Evolutionary conservation across 73 alveolate species (phyloP).

Genomic region (Paramecium sonneborni): DNA sequence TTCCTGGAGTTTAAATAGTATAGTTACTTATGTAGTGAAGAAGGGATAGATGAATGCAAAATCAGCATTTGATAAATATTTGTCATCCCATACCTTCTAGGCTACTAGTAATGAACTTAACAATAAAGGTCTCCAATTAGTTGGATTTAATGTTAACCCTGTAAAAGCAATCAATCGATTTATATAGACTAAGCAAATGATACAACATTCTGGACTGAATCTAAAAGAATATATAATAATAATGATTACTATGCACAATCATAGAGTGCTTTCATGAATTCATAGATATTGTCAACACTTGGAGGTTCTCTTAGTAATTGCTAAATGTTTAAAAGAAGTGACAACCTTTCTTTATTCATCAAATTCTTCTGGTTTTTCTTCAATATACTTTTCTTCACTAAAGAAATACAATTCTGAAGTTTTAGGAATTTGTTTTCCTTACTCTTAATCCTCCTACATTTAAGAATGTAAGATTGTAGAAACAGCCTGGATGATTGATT

Average conservation of each 20-base stretch:
- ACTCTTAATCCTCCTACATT: slow-evolving; percentile 91
- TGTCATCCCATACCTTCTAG: slow-evolving; percentile 98
- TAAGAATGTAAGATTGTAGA: slow-evolving; percentile 94
- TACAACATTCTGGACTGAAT: slow-evolving; percentile 94
- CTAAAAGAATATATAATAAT: neutral
- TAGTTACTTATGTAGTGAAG: slow-evolving; percentile 82
- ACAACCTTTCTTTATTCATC: slow-evolving; percentile 86
- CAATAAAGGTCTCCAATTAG: slow-evolving; percentile 98
- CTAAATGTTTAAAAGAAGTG: neutral
- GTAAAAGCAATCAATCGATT: slow-evolving; percentile 97
- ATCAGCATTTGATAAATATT: slow-evolving; percentile 94
- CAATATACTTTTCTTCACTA: slow-evolving; percentile 96
- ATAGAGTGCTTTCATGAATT: slow-evolving; percentile 97
- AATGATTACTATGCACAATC: slow-evolving; percentile 90
- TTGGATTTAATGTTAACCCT: slow-evolving; percentile 92
- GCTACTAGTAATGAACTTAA: slow-evolving; percentile 95
- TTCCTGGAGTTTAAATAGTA: slow-evolving; percentile 62
- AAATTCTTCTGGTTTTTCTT: slow-evolving; percentile 95
- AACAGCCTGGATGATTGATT: slow-evolving; percentile 90
- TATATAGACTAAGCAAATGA: slow-evolving; percentile 94
- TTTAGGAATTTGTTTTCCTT: slow-evolving; percentile 87
- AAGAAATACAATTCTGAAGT: slow-evolving; percentile 93
- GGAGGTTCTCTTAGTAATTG: slow-evolving; percentile 84
- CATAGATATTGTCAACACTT: slow-evolving; percentile 92
- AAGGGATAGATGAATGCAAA: slow-evolving; percentile 98